Evolutionary conservation across 768 basidiomycete genomes (phyloP).

Genomic region (Boletus subparvulus): DNA sequence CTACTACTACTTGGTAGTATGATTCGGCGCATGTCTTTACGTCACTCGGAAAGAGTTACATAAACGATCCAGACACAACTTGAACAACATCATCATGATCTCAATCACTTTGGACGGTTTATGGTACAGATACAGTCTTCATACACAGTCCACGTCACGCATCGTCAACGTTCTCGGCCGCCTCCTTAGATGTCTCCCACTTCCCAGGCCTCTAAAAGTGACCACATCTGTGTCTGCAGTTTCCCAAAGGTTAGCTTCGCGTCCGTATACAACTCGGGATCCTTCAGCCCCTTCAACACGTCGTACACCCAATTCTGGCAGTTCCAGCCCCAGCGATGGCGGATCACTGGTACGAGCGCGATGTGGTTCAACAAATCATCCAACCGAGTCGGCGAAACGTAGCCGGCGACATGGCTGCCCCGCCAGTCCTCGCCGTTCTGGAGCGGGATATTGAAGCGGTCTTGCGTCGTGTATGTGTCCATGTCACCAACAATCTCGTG

Average conservation of each 20-base stretch:
- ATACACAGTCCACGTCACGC: background rate
- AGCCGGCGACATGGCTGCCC: slow-evolving; percentile 26
- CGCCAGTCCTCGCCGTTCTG: slow-evolving; percentile 21
- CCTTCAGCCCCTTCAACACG: slow-evolving; percentile 13
- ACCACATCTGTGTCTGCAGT: slow-evolving; percentile 31
- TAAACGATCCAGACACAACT: background rate
- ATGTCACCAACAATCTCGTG: slow-evolving; percentile 31
- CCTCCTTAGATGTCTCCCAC: slow-evolving; percentile 20
- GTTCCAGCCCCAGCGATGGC: slow-evolving; percentile 21
- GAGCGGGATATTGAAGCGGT: slow-evolving; percentile 16
- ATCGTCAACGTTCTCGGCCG: background rate
- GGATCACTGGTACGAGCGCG: slow-evolving; percentile 19
- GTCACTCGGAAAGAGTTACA: background rate
- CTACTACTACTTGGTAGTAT: too few species aligned
- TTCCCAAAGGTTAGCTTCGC: slow-evolving; percentile 10
- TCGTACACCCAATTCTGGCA: slow-evolving; percentile 32
- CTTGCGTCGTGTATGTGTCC: slow-evolving; percentile 20
- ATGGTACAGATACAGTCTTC: background rate
- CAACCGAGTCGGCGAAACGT: slow-evolving; percentile 16
- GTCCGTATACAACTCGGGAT: slow-evolving; percentile 14
- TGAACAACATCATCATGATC: too few species aligned
- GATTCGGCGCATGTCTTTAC: too few species aligned
- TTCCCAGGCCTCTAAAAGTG: slow-evolving; percentile 33
- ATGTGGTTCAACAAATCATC: slow-evolving; percentile 17
- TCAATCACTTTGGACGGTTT: background rate